Evolutionary conservation across 2,329 filamentous ascomycete species (phyloP), one percentile per base, ranked within the genome.

Genomic region (Corniculantispora saksenae): DNA sequence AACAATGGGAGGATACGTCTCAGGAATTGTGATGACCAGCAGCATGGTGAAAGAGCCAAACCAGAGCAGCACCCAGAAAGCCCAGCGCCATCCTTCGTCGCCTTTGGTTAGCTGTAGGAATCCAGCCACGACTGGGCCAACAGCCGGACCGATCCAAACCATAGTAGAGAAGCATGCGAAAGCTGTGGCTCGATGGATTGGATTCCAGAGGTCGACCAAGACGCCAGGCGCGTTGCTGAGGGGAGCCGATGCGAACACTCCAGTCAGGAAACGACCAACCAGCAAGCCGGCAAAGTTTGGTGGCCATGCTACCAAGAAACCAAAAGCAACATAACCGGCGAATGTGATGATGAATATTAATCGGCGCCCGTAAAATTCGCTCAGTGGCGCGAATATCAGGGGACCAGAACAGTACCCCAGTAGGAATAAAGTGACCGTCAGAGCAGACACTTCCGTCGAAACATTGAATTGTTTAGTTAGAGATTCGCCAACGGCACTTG

Each of bases 391-490:
- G 69, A 86, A 88, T 2, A 87, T 57, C 3, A 89, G 75, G 0
- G 86, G 86, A 0, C 87, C 87, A 2, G 83, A 80, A 67, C 83
- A 84, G 72, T 88, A 89, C 4, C 76, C 84, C 4, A 86, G 76
- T 29, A 87, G 75, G 68, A 86, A 87, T 12, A 86, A 71, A 0
- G 83, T 84, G 51, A 85, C 82, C 1, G 83, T 82, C 10, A 87
- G 75, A 2, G 78, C 79, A 0, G 82, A 81, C 2, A 77, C 82
- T 66, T 82, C 80, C 7, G 64, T 67, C 0, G 83, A 85, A 2
- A 87, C 78, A 19, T 74, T 68, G 61, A 87, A 84, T 17, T 80
- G 72, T 65, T 79, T 66, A 2, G 77, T 72, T 51, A 84, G 83
- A 40, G n/a, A 66, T 9, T 32, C 58, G 40, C 73, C 67, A 59